These are phyloP conservation scores for Lithohypha guttulata DNA, from an alignment of 2,329 filamentous ascomycete genomes.

Conservation along the genomic window DNA sequence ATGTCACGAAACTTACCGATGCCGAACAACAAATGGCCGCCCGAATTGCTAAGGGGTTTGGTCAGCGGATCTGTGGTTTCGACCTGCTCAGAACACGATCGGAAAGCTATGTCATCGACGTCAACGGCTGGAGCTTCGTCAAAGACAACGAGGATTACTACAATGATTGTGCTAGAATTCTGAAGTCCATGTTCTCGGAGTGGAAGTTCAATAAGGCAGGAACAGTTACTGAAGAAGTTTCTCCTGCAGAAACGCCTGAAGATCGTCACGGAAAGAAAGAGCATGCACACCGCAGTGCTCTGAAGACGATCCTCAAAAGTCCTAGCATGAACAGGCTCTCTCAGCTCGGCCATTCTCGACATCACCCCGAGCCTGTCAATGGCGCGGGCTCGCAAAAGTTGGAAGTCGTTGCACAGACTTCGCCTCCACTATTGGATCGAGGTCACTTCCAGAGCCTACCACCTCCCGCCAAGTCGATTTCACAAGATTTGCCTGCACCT, in stretches of 20 bases:
- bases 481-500: constrained; percentile 8
- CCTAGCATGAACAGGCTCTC: constrained; percentile 52
- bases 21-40: constrained; percentile 79
- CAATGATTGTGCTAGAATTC: constrained; percentile 74
- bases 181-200: constrained; percentile 76
- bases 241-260: background rate
- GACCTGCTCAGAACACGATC: constrained; percentile 80
- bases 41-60: constrained; percentile 83
- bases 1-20: constrained; percentile 72
- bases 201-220: constrained; percentile 48
- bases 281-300: constrained; percentile 37
- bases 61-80: constrained; percentile 90
- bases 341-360: constrained; percentile 29
- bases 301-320: constrained; percentile 53
- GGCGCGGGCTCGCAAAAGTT: constrained; percentile 38
- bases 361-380: constrained; percentile 26
- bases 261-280: constrained; percentile 34
- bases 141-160: constrained; percentile 99
- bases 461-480: background rate
- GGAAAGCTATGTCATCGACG: constrained; percentile 94
- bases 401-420: constrained; percentile 25
- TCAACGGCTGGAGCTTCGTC: constrained; percentile 99
- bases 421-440: constrained; percentile 27
- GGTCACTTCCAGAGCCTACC: background rate
- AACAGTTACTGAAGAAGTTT: constrained; percentile 1